Conservation (phyloP, 805 yeast species). For the Zygosaccharomyces pseudorouxii region DNA sequence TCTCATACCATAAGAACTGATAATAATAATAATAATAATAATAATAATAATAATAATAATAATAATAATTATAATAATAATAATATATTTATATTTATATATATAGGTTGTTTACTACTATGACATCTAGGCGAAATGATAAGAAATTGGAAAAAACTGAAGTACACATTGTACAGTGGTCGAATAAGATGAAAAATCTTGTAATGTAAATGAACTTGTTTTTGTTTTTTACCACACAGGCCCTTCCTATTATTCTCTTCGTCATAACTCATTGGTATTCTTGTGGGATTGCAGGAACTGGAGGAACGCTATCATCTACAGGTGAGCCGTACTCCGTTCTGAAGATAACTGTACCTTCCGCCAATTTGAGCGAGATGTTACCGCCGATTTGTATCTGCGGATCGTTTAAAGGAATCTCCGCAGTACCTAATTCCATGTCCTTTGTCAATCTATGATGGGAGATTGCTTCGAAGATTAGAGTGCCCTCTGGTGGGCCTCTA, state of each 20-base stretch:
- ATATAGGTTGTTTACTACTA: too few species aligned
- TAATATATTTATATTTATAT: too few species aligned
- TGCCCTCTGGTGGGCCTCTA: conserved; percentile 59
- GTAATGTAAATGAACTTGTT: too few species aligned
- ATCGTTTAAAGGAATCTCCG: conserved; percentile 49
- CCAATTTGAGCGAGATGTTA: conserved; percentile 30
- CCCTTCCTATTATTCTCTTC: not conserved
- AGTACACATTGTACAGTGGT: too few species aligned
- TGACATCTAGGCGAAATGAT: too few species aligned
- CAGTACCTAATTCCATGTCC: conserved; percentile 57
- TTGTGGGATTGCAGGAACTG: conserved; percentile 14
- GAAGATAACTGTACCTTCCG: conserved; percentile 30
- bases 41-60: too few species aligned
- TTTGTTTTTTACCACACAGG: too few species aligned
- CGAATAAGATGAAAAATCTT: too few species aligned
- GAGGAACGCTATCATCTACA: conserved; percentile 9
- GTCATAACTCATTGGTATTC: conserved; percentile 7
- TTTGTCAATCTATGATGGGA: conserved; percentile 73
- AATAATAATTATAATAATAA: too few species aligned
- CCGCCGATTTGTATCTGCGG: conserved; percentile 32
- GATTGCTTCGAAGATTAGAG: conserved; percentile 54
- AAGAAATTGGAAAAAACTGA: too few species aligned
- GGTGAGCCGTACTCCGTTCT: conserved; percentile 25
- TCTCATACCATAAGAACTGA: too few species aligned
- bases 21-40: too few species aligned